Base-by-base conservation (phyloP, 1,284 basidiomycete species). In the Cutaneotrichosporon arboriforme region DNA sequence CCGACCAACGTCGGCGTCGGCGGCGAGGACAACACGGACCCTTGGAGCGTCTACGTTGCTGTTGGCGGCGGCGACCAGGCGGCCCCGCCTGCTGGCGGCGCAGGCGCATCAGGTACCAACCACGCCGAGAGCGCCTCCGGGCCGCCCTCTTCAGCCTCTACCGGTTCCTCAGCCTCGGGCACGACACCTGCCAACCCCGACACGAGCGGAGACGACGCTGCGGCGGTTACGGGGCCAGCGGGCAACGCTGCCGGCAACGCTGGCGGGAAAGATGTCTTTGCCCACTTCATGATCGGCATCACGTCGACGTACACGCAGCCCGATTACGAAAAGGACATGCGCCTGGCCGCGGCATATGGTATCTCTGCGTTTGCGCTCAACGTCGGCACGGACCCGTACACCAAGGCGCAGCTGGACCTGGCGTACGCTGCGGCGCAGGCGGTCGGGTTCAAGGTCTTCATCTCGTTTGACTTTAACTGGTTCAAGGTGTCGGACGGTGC, bases 261-360 rank as follows among this genome's bases (percentile, higher is more conserved):
- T n/a, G n/a, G n/a, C n/a, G n/a, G 21, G 8, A 38, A 38, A 14
- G 63, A 66, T 31, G 70, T 74, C 26, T 72, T 72, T 55, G 73
- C 73, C 12, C 67, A 91, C 83, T 52, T 80, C 75, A 68, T 92
- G 88, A 65, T 83, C 90, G 20, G 84, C 80, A 54, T 76, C 73
- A 2, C 84, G 83, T 50, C 88, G 79, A 38, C 76, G 75, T 74
- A 72, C 55, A 46, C 49, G 2, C 49, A 58, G 13, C 39, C 43
- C 8, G 66, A 67, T 54, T 73, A 69, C 68, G 61, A 60, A 15
- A 43, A 48, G 15, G 74, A 76, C 53, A 73, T 74, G 53, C 42
- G 50, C 9, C 48, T 67, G 7, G 73, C 74, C 5, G 64, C 67
- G 55, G 52, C 55, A 18, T 63, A 69, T 18, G 72, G 70, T 8